Percentiles rank a stretch among this genome's conserved stretches.
Conservation (phyloP, 345 rosid species). For the Boechera divaricarpa region DNA sequence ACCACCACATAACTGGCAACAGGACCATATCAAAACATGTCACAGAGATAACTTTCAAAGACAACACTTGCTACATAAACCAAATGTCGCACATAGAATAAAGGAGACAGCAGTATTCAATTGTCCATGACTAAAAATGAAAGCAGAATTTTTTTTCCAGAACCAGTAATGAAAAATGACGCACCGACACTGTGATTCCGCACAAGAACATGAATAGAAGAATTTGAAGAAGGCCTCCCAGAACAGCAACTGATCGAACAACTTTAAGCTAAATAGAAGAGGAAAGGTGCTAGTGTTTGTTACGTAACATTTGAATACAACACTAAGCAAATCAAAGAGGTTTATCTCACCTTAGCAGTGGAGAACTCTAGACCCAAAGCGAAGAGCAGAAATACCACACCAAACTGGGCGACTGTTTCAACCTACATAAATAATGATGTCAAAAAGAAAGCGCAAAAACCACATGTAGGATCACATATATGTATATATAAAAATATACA, state of each 20-base stretch:
- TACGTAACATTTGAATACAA: conserved; percentile 27
- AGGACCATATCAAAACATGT: conserved; percentile 15
- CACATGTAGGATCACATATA: neutral
- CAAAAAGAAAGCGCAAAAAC: conserved; percentile 16
- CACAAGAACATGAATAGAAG: conserved; percentile 85
- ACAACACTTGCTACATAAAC: neutral
- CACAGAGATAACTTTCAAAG: conserved; percentile 2
- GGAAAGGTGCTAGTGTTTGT: neutral
- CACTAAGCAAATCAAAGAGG: conserved; percentile 4
- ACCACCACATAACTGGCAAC: conserved; percentile 90
- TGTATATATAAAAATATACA: neutral
- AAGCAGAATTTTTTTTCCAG: neutral
- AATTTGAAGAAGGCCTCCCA: conserved; percentile 89
- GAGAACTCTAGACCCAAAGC: conserved; percentile 95
- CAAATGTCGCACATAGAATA: conserved; percentile 9
- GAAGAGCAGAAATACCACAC: conserved; percentile 89
- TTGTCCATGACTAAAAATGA: neutral
- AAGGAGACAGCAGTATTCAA: neutral
- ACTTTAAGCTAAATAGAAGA: conserved; percentile 73
- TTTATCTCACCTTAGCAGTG: conserved; percentile 63
- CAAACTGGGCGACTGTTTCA: conserved; percentile 98
- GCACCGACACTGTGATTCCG: conserved; percentile 79
- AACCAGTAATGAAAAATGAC: conserved; percentile 23
- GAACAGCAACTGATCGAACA: conserved; percentile 89
- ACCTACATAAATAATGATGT: conserved; percentile 53